A percentile compares a stretch with the other conserved stretches of the same genome.
Evolutionary conservation across 2,329 filamentous ascomycete species (phyloP).

Genomic region (Plectosphaerella plurivora): DNA sequence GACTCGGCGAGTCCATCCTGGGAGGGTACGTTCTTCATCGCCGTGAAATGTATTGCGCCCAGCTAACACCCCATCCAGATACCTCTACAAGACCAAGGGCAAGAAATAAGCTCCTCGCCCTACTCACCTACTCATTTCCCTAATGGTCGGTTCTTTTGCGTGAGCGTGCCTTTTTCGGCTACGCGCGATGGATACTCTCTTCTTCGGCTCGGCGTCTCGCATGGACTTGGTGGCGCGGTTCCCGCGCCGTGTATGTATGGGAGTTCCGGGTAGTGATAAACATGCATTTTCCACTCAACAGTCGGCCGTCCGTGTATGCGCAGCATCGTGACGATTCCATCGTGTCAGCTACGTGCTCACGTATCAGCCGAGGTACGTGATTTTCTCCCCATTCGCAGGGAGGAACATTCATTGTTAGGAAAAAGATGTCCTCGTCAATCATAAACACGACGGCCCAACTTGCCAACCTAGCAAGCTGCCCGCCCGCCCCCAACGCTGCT

Average conservation of each 20-base stretch:
- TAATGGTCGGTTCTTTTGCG: background rate
- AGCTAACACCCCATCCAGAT: constrained; percentile 14
- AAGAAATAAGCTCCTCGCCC: constrained; percentile 18
- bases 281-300: background rate
- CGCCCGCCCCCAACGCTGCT: no score
- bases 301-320: no score
- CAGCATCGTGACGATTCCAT: no score
- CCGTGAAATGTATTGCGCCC: no score
- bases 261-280: background rate
- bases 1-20: constrained; percentile 43
- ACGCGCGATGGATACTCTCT: background rate
- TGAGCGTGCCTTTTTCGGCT: background rate
- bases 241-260: background rate
- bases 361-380: no score
- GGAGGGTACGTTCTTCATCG: constrained; percentile 33
- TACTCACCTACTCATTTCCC: background rate
- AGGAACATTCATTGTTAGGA: no score
- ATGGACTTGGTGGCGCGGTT: background rate
- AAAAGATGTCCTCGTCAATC: no score
- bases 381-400: no score
- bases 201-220: background rate
- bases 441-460: no score
- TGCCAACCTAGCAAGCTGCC: no score
- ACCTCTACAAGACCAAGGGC: constrained; percentile 28
- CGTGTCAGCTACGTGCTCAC: no score